Conservation (phyloP, 345 rosid species). For the Eutrema japonicum region DNA sequence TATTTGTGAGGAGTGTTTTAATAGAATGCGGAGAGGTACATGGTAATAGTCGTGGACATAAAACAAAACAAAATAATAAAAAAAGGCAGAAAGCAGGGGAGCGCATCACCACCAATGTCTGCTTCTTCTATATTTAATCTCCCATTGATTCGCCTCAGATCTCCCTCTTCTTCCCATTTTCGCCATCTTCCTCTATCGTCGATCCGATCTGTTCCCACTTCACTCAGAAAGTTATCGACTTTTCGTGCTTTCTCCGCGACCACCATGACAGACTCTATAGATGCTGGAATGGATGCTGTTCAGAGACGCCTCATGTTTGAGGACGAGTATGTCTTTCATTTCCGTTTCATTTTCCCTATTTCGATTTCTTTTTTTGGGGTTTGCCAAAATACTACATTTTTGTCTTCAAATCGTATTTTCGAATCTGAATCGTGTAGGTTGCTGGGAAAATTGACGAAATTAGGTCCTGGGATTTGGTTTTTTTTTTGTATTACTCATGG, state of each 20-base stretch:
- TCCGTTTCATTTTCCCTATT: neutral
- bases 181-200: constrained; percentile 13
- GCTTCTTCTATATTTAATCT: constrained; percentile 42
- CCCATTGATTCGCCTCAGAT: constrained; percentile 45
- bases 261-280: constrained; percentile 55
- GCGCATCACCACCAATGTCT: constrained; percentile 36
- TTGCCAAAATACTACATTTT: constrained; percentile 11
- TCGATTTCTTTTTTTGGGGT: constrained; percentile 1
- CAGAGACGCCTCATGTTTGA: constrained; percentile 99
- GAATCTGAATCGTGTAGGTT: too few relatives aligned
- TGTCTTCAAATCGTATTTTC: neutral
- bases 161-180: constrained; percentile 34
- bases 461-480: constrained; percentile 4
- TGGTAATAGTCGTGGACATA: constrained; percentile 13
- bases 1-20: neutral
- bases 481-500: neutral
- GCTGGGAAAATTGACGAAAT: neutral
- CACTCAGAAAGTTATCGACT: constrained; percentile 37
- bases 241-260: constrained; percentile 29
- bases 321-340: constrained; percentile 62
- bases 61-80: neutral
- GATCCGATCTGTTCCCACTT: constrained; percentile 17
- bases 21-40: constrained; percentile 27
- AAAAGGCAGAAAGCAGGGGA: constrained; percentile 22
- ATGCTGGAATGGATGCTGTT: constrained; percentile 95